Percentiles rank a stretch among this genome's conserved stretches.
phyloP scores from a whole-genome alignment of 345 rosid species.

The Limnanthes douglasii region DNA sequence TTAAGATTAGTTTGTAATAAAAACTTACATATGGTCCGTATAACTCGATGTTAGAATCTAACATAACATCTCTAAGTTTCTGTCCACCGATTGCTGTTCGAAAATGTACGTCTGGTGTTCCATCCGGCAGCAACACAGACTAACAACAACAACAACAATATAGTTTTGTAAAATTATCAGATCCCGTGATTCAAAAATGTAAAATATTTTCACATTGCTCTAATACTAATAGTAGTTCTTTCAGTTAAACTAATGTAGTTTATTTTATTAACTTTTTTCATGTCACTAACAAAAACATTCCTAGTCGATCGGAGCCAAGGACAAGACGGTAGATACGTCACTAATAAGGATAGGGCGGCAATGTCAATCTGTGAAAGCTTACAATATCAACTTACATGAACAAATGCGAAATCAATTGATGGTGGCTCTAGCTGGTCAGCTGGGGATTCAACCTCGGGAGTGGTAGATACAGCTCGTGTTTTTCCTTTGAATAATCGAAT shows the following conservation, averaged over 20 bases:
- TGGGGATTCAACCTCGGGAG: constrained; percentile 21
- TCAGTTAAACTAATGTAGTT: no score
- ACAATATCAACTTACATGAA: constrained; percentile 49
- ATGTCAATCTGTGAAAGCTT: no score
- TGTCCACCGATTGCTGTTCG: constrained; percentile 63
- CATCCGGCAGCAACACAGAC: constrained; percentile 89
- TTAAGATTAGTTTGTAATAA: no score
- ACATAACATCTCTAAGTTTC: constrained; percentile 85
- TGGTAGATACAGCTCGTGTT: constrained; percentile 35
- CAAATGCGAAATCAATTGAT: constrained; percentile 53
- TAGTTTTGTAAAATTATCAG: neutral
- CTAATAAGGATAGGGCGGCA: no score
- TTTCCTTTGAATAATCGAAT: constrained; percentile 8
- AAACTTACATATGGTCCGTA: constrained; percentile 83
- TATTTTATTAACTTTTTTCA: no score
- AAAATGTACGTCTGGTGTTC: constrained; percentile 75
- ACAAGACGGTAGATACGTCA: no score
- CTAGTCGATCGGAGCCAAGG: no score
- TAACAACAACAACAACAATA: constrained; percentile 7
- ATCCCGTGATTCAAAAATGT: no score
- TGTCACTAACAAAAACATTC: no score
- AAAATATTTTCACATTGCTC: no score
- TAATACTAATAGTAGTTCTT: no score
- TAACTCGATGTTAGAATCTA: constrained; percentile 62
- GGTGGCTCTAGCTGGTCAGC: constrained; percentile 29